Base-by-base conservation (phyloP, 2,329 filamentous ascomycete species). In the Salinomyces thailandicus region DNA sequence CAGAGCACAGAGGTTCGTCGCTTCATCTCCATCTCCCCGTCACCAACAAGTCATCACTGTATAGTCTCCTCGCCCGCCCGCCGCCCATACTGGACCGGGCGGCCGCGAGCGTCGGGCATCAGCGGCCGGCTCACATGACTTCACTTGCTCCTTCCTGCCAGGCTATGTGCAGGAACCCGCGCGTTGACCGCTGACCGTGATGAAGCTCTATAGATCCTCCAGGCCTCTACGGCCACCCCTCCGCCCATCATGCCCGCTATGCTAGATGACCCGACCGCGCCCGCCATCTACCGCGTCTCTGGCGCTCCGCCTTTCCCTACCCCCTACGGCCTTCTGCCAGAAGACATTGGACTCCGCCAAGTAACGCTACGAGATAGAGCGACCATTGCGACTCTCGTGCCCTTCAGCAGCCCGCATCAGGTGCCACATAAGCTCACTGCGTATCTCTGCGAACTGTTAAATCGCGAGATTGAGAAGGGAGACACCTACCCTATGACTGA, bases 401-500 rank as follows among this genome's bases (percentile, higher is more conserved):
- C 86, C 7, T 86, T 93, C 59, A 77, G 77, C 13, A 81, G 81
- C n/a, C 73, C 75, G 13, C 68, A 76, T 38, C 75, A 86, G 54
- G 79, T 93, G n/a, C 86, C 86, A 2, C 65, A 69, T 26, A 79
- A 80, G 5, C 67, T 94, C 39, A 67, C 89, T 22, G 71, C 71
- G 26, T 91, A 93, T 54, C 74, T 94, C 31, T 82, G 75, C 50
- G 81, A 85, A 53, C 81, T 91, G 62, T 72, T 93, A 51, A 89
- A 87, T 59, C 81, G 83, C 61, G 86, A 93, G 61, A 91, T 94
- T 53, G 84, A 91, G 54, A 83, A 85, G 60, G 86, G 86, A 38
- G 85, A 93, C 59, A 93, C 86, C 1, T 93, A 93, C 59, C 85
- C 86, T 15, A 89, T 93, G 81, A 75, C 80, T 50, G 79, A 87